Percentiles rank a stretch among this genome's conserved stretches.
Conservation (phyloP, 768 basidiomycete genomes). For the Boletus pseudo-olivaceus region DNA sequence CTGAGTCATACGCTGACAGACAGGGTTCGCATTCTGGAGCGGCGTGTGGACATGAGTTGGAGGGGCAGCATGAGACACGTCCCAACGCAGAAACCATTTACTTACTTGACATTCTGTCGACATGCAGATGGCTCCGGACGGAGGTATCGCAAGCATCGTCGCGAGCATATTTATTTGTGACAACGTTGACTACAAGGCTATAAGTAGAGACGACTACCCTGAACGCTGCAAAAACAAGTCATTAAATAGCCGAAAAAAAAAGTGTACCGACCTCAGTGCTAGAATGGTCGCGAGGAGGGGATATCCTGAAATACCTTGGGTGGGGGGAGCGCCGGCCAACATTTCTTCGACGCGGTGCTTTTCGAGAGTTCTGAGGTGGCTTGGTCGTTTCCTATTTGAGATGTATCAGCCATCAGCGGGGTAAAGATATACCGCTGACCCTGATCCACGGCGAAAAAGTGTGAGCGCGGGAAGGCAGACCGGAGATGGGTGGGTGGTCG, state of each 20-base stretch:
- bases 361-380: constrained; percentile 24
- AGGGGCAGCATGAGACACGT: not conserved
- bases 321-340: constrained; percentile 4
- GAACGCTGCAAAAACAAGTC: constrained; percentile 24
- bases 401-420: constrained; percentile 2
- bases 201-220: constrained; percentile 3
- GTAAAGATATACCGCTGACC: constrained; percentile 22
- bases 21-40: not conserved
- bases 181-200: not conserved
- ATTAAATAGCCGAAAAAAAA: constrained; percentile 4
- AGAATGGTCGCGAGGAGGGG: constrained; percentile 10
- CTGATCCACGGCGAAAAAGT: constrained; percentile 30
- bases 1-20: not conserved
- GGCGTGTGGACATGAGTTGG: not conserved
- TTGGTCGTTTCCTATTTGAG: constrained; percentile 11
- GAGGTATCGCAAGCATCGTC: not conserved
- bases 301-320: constrained; percentile 27
- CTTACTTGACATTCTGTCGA: not conserved
- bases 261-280: not conserved
- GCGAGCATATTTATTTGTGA: not conserved
- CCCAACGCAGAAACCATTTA: not conserved
- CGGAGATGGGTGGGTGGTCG: constrained; percentile 14
- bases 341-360: constrained; percentile 31
- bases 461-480: constrained; percentile 27
- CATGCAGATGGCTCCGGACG: not conserved